Percentiles rank a stretch among this genome's conserved stretches.
Evolutionary conservation across 306 rosid genomes (phyloP).

Genomic region (Pyrus pyrifolia): DNA sequence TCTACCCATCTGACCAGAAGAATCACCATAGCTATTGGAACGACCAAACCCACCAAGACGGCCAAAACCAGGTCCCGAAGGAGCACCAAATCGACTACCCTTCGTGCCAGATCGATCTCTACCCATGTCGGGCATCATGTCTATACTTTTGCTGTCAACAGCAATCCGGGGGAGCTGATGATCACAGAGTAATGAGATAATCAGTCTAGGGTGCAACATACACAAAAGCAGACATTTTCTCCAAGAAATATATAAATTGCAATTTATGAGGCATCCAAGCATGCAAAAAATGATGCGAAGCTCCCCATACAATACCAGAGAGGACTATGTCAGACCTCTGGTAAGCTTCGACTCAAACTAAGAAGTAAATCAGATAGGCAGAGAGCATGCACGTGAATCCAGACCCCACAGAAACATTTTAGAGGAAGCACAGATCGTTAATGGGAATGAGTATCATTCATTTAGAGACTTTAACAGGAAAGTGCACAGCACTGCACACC

Average conservation of each 20-base stretch:
- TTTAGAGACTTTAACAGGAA: neutral
- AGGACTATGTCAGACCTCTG: neutral
- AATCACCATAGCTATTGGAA: constrained; percentile 34
- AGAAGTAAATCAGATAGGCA: neutral
- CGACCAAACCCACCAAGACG: constrained; percentile 47
- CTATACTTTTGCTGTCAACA: constrained; percentile 43
- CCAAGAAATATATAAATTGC: neutral
- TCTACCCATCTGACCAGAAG: constrained; percentile 20
- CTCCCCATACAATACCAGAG: neutral
- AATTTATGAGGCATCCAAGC: neutral
- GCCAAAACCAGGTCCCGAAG: constrained; percentile 39
- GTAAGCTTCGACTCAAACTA: neutral
- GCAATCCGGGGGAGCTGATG: constrained; percentile 72
- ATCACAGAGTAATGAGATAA: constrained; percentile 21
- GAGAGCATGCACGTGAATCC: neutral
- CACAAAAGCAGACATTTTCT: neutral
- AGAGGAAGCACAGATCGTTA: too few relatives aligned
- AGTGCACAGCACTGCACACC: neutral
- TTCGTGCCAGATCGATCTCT: constrained; percentile 42
- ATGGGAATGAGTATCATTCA: neutral
- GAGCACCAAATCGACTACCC: constrained; percentile 34
- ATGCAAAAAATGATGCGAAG: neutral
- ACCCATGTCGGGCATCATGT: constrained; percentile 42
- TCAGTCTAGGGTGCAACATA: neutral
- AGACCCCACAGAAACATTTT: neutral